A percentile compares a stretch with the other conserved stretches of the same genome.
These are phyloP conservation scores for Periconia sp. DNA, from an alignment of 2,329 filamentous ascomycete genomes.

Conservation along the genomic window DNA sequence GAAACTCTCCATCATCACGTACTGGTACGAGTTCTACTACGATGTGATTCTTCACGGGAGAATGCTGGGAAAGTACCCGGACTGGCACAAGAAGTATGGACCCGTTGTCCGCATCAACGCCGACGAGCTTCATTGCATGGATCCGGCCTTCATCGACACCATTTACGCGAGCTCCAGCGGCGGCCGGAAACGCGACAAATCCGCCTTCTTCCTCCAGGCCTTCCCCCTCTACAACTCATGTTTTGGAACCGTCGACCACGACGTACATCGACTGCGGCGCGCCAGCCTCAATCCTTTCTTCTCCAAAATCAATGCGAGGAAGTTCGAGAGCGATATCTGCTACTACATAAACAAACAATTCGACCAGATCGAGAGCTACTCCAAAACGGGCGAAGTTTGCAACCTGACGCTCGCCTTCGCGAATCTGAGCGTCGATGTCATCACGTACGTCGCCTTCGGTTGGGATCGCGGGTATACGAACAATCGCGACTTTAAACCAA, in stretches of 20 bases:
- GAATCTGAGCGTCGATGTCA: slow-evolving; percentile 17
- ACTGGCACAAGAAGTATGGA: slow-evolving; percentile 28
- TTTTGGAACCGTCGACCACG: slow-evolving; percentile 18
- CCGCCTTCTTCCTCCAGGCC: not conserved
- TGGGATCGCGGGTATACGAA: slow-evolving; percentile 7
- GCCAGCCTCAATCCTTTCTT: slow-evolving; percentile 23
- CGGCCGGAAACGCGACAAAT: slow-evolving; percentile 1
- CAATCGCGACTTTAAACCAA: slow-evolving; percentile 9
- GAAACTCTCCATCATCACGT: slow-evolving; percentile 19
- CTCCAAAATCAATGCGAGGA: slow-evolving; percentile 19
- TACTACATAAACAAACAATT: not conserved
- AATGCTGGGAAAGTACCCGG: slow-evolving; percentile 16
- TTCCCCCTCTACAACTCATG: slow-evolving; percentile 10
- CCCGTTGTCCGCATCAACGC: slow-evolving; percentile 12
- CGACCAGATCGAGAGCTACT: slow-evolving; percentile 1
- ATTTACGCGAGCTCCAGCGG: not conserved
- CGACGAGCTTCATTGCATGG: slow-evolving; percentile 15
- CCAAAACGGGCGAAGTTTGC: not conserved
- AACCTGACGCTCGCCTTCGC: not conserved
- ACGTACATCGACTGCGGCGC: slow-evolving; percentile 20
- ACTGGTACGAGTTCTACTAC: slow-evolving; percentile 25
- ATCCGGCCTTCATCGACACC: slow-evolving; percentile 14
- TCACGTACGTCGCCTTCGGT: slow-evolving; percentile 17
- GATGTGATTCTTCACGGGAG: slow-evolving; percentile 19
- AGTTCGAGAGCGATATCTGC: slow-evolving; percentile 18